Percentiles rank a stretch among this genome's conserved stretches.
Evolutionary conservation across 2,329 filamentous ascomycete genomes (phyloP).

Genomic region (Ophiostoma montium): DNA sequence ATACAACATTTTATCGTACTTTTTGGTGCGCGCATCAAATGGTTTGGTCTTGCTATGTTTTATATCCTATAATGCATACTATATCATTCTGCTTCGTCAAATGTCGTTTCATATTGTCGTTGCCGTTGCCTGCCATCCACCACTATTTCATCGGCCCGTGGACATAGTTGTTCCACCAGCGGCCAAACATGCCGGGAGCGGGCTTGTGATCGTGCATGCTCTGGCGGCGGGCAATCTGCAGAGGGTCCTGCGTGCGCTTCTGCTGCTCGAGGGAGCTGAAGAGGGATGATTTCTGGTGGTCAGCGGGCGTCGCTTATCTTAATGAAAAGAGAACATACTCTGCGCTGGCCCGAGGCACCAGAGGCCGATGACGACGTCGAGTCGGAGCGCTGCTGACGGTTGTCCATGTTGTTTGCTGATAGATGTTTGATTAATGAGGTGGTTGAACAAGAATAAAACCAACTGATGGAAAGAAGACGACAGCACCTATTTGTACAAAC

Average conservation of each 20-base stretch:
- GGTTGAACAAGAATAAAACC: too few relatives aligned
- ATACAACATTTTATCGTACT: too few relatives aligned
- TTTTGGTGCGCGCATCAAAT: too few relatives aligned
- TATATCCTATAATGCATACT: too few relatives aligned
- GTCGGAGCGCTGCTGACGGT: constrained; percentile 15
- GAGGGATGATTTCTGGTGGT: constrained; percentile 21
- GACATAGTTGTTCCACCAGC: constrained; percentile 43
- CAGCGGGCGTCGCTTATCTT: background rate
- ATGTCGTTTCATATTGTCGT: background rate
- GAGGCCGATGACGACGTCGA: constrained; percentile 12
- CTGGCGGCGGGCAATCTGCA: constrained; percentile 32
- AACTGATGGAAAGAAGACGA: too few relatives aligned
- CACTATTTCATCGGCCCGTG: constrained; percentile 1
- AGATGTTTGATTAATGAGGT: background rate
- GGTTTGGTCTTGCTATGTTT: too few relatives aligned
- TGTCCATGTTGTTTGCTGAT: constrained; percentile 12
- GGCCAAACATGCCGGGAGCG: constrained; percentile 34
- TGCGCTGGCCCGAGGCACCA: background rate
- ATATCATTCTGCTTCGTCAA: background rate
- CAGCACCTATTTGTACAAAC: too few relatives aligned
- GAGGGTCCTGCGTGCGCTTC: constrained; percentile 32
- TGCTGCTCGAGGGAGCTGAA: constrained; percentile 38
- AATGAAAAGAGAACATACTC: background rate
- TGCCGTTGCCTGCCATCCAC: background rate
- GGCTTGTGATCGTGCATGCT: constrained; percentile 40